Base-by-base conservation (phyloP, 192 early-diverging fungal species). In the Spizellomyces sp. region DNA sequence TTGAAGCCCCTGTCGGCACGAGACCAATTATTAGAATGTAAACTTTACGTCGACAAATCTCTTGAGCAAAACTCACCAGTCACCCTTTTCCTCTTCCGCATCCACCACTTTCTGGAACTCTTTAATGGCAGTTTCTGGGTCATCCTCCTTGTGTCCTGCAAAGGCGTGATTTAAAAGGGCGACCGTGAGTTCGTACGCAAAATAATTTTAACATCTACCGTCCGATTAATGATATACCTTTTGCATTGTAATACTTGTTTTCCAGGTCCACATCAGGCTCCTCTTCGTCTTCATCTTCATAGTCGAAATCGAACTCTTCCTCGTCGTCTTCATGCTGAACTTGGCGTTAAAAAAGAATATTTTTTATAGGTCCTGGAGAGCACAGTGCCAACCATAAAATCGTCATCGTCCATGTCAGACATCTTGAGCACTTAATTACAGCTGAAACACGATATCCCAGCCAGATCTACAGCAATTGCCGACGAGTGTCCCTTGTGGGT, bases 211-310 rank as follows among this genome's bases (percentile, higher is more conserved):
- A 36, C 27, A 36, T 36, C 27, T 3, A 36, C 17, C 12, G 50
- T 4, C 14, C 50, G 50, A 12, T 4, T 19, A 54, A 54, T 54
- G 0, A 9, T 15, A 5, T 59, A 84, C 93, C 91, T 83, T 96
- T 96, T 52, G 94, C 94, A 62, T 85, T 90, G 75, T 96, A 94
- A 77, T 96, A 96, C 65, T 87, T 90, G 75, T 96, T 94, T 71
- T 96, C 94, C 44, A 96, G 72, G 62, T 89, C 90, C 10, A 92
- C 90, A 70, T 92, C 89, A 5, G 88, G 88, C 67, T 93, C 92
- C 61, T 93, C 92, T 47, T 86, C 86, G 52, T 93, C 91, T 50
- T 92, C 90, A 68, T 91, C 90, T 48, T 87, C 86, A 80, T 94
- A 93, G 79, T 95, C 92, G 77, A 93, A 95, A 74, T 94, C 93